Percentiles rank a stretch among this genome's conserved stretches.
Conservation (phyloP, 2,329 filamentous ascomycete genomes). For the Coniella lustricola region DNA sequence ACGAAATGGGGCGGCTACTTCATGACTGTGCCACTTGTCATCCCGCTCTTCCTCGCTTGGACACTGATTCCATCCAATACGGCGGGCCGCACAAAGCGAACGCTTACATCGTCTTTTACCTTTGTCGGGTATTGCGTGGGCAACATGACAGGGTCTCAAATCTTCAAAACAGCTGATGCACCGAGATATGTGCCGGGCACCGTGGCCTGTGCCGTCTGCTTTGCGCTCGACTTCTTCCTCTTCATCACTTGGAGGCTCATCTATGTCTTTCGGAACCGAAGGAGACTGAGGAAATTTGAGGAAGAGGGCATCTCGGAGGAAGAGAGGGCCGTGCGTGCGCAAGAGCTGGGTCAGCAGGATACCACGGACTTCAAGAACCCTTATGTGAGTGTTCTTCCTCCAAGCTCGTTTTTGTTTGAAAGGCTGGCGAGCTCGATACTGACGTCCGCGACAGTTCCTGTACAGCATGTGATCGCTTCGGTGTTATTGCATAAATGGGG, state of each 20-base stretch:
- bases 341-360: slow-evolving; percentile 30
- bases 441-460: not conserved
- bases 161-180: slow-evolving; percentile 36
- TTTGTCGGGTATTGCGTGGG: slow-evolving; percentile 39
- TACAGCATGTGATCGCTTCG: not conserved
- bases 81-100: slow-evolving; percentile 39
- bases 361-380: slow-evolving; percentile 31
- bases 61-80: slow-evolving; percentile 37
- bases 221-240: slow-evolving; percentile 30
- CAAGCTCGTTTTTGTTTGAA: not conserved
- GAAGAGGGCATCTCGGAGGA: slow-evolving; percentile 28
- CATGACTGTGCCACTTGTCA: slow-evolving; percentile 28
- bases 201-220: slow-evolving; percentile 31
- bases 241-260: slow-evolving; percentile 32
- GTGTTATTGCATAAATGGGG: not conserved
- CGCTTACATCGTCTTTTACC: slow-evolving; percentile 36
- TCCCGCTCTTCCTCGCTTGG: slow-evolving; percentile 29
- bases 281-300: slow-evolving; percentile 23
- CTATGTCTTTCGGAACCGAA: slow-evolving; percentile 33
- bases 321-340: slow-evolving; percentile 25
- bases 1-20: slow-evolving; percentile 31
- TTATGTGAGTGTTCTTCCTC: slow-evolving; percentile 22
- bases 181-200: slow-evolving; percentile 38
- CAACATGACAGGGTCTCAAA: slow-evolving; percentile 40
- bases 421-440: no score